Evolutionary conservation across 2,329 filamentous ascomycete species (phyloP), one percentile per base, ranked within the genome.

Genomic region (Cucurbitaria berberidis): DNA sequence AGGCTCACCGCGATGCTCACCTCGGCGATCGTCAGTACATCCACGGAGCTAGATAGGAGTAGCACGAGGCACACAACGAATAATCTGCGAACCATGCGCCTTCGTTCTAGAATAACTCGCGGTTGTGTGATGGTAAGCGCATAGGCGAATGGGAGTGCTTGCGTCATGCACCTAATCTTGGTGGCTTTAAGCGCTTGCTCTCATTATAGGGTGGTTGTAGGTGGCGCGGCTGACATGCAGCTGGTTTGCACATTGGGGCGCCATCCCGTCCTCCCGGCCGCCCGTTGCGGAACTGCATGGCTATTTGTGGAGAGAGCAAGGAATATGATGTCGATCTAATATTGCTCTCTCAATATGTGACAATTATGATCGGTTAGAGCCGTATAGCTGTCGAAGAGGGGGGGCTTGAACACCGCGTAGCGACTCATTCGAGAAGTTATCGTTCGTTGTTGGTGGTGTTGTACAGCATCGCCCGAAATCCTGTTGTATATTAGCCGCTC

Each of bases 151-250:
- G 8, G 35, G 21, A 18, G 29, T 13, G 32, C 44, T 42, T 54
- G 59, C 51, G 27, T 53, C 53, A 55, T 62, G 51, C 45, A 55
- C 19, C 57, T 58, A 62, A 55, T 59, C 50, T 60, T 55, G 50
- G 49, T 42, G 43, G 41, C 26, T 51, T 49, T 55, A 59, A 53
- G 55, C 59, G 61, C 59, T 53, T 45, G 59, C 56, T 45, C 38
- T 60, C 53, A 60, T 60, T 56, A 48, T 57, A 55, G 52, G 57
- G 51, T 50, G 56, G 55, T 54, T 40, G 32, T 10, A 43, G 55
- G 39, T 51, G 55, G 60, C 53, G 51, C 48, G 44, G 63, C 64
- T 62, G 62, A 64, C 60, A 56, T 56, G 57, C 53, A 51, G 35
- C 24, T 51, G 51, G 55, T 51, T 43, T 43, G 34, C 44, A 51